Evolutionary conservation across 129 eudicot genomes (phyloP).

Genomic region (Centella asiatica): DNA sequence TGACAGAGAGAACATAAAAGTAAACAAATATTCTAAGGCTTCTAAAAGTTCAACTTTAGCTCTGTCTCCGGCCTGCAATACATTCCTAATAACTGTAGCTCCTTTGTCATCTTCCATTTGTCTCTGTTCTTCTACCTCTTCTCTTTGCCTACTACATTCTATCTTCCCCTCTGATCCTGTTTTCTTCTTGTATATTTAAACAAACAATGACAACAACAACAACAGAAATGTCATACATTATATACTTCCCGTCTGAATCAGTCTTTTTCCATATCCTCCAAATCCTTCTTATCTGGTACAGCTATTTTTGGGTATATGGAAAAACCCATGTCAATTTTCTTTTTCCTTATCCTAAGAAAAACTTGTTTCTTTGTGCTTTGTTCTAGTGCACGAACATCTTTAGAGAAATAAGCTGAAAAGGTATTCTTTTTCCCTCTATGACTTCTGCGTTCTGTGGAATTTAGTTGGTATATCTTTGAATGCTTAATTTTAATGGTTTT

Average conservation of each 20-base stretch:
- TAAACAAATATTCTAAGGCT: too few relatives aligned
- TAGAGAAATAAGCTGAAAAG: constrained; percentile 2
- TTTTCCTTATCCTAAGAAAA: background rate
- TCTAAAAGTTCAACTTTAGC: too few relatives aligned
- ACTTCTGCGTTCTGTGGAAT: background rate
- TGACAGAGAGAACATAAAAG: too few relatives aligned
- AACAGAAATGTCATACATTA: background rate
- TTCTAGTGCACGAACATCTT: background rate
- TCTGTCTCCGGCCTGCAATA: too few relatives aligned
- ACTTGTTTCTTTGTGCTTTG: constrained; percentile 2
- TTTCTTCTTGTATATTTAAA: background rate
- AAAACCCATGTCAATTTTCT: constrained; percentile 1
- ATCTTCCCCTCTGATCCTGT: background rate
- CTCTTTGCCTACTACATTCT: background rate
- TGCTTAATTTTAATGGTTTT: background rate
- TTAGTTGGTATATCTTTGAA: too few relatives aligned
- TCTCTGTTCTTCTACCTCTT: background rate
- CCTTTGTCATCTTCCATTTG: constrained; percentile 6
- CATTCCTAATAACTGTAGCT: too few relatives aligned
- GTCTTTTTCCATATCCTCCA: background rate
- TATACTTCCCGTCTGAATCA: background rate
- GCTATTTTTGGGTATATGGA: background rate
- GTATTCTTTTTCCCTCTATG: background rate
- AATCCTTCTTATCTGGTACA: background rate
- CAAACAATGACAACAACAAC: background rate